These are phyloP conservation scores for Chloris gayana DNA, from an alignment of 176 grass and related monocot species.

Conservation along the genomic window DNA sequence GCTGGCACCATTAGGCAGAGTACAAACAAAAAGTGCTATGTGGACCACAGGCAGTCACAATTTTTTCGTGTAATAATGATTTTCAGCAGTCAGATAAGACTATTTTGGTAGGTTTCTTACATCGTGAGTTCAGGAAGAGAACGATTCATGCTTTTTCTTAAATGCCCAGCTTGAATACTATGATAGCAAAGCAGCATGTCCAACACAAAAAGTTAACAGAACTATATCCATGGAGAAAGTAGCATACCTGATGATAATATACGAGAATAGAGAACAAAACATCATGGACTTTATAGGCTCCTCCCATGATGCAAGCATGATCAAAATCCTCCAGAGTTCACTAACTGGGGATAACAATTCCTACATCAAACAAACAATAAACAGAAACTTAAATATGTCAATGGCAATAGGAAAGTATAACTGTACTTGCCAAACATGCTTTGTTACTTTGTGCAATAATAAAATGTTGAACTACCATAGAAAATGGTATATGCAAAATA, in stretches of 20 bases:
- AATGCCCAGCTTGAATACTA: constrained; percentile 12
- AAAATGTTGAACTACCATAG: background rate
- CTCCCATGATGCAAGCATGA: constrained; percentile 78
- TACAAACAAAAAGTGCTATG: constrained; percentile 6
- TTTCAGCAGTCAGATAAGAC: background rate
- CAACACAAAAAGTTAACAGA: constrained; percentile 17
- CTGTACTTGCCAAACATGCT: background rate
- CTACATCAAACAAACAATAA: constrained; percentile 42
- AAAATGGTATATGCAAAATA: background rate
- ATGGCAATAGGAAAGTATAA: background rate
- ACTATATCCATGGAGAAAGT: constrained; percentile 20
- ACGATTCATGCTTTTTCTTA: background rate
- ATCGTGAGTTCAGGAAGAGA: background rate
- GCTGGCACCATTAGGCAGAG: constrained; percentile 1
- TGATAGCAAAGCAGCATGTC: constrained; percentile 3
- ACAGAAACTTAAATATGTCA: constrained; percentile 2
- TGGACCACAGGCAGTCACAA: background rate
- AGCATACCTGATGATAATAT: constrained; percentile 69
- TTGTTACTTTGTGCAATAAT: background rate
- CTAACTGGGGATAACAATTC: constrained; percentile 74
- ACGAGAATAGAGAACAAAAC: constrained; percentile 74
- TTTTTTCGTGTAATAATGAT: constrained; percentile 22
- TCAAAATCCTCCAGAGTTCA: constrained; percentile 68
- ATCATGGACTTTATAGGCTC: constrained; percentile 75
- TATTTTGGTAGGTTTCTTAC: constrained; percentile 25